These are phyloP conservation scores for Monosporascus sp. DNA, from an alignment of 2,329 filamentous ascomycete species.

Conservation along the genomic window DNA sequence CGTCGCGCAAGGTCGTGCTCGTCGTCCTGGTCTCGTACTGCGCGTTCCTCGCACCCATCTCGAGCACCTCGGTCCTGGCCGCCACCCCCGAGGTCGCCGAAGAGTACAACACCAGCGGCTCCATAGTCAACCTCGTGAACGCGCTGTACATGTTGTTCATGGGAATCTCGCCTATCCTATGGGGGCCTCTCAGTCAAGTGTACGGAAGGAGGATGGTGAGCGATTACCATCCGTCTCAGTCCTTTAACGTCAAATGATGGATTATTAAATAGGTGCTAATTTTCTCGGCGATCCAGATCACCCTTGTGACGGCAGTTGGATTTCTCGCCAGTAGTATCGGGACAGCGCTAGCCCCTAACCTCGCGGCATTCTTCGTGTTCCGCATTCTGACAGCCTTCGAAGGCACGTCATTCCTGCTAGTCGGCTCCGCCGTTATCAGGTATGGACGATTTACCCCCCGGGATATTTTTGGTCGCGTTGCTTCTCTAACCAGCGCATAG, in stretches of 20 bases:
- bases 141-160: conserved; percentile 67
- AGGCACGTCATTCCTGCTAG: conserved; percentile 68
- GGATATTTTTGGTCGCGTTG: conserved; percentile 18
- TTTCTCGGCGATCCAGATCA: conserved; percentile 37
- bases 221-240: neutral
- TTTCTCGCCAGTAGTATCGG: conserved; percentile 68
- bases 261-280: conserved; percentile 2
- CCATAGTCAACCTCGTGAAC: conserved; percentile 69
- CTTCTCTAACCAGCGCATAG: conserved; percentile 22
- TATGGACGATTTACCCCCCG: conserved; percentile 29
- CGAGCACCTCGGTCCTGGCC: conserved; percentile 66
- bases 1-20: conserved; percentile 59
- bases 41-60: conserved; percentile 70
- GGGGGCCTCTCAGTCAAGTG: conserved; percentile 65
- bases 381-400: conserved; percentile 69
- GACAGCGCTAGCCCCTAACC: conserved; percentile 65
- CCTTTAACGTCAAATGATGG: neutral
- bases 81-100: conserved; percentile 69
- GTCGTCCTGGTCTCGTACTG: conserved; percentile 67
- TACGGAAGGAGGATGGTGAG: conserved; percentile 54
- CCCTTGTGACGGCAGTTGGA: conserved; percentile 53
- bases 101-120: conserved; percentile 59
- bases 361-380: conserved; percentile 68
- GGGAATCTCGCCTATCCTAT: conserved; percentile 65
- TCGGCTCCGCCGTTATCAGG: conserved; percentile 66